Conservation (phyloP, 331 rosid species). For the Acacia pycnantha region DNA sequence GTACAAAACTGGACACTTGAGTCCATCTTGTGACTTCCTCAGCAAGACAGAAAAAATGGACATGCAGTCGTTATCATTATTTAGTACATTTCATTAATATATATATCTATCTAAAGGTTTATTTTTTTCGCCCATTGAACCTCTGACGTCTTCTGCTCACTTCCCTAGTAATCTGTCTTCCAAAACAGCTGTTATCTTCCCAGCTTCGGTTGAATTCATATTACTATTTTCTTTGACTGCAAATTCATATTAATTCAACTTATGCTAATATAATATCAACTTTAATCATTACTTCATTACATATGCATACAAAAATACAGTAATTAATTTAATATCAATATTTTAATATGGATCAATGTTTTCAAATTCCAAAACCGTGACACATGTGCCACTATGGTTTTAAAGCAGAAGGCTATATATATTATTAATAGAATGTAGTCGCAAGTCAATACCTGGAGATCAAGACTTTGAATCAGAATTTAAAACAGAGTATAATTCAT, state of each 20-base stretch:
- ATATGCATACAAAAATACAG: not conserved
- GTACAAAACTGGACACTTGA: not conserved
- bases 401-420: not conserved
- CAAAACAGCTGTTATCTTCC: slow-evolving; percentile 41
- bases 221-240: not conserved
- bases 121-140: slow-evolving; percentile 10
- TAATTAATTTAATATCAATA: not conserved
- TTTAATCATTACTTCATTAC: not conserved
- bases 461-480: slow-evolving; percentile 38
- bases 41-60: slow-evolving; percentile 24
- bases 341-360: not conserved
- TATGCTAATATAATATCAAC: not conserved
- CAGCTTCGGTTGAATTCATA: not conserved
- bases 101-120: slow-evolving; percentile 16
- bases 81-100: not conserved
- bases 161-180: slow-evolving; percentile 35
- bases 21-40: not conserved
- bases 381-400: slow-evolving; percentile 29
- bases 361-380: not conserved
- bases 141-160: slow-evolving; percentile 26
- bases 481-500: not conserved
- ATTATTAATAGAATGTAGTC: not conserved
- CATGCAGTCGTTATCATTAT: not conserved
- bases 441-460: slow-evolving; percentile 43
- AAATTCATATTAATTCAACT: not conserved